Evolutionary conservation across 768 basidiomycete genomes (phyloP).

Genomic region (Boletus rubropictus): DNA sequence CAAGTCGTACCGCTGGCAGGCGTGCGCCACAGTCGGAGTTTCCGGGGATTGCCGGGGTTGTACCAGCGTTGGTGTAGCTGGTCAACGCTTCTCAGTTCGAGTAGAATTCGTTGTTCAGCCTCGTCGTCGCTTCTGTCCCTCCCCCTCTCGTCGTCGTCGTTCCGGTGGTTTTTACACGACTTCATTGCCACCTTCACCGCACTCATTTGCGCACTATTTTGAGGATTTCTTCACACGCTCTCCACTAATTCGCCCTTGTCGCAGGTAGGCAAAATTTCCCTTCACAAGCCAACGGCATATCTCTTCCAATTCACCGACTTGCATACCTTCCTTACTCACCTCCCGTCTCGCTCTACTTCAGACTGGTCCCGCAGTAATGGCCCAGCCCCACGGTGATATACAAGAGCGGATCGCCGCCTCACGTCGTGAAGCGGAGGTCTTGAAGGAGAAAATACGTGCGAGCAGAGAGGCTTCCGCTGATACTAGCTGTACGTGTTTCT

Average conservation of each 20-base stretch:
- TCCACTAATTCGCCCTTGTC: conserved; percentile 22
- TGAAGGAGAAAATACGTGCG: conserved; percentile 98
- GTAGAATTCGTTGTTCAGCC: conserved; percentile 11
- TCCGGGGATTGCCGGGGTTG: conserved; percentile 24
- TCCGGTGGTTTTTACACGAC: conserved; percentile 8
- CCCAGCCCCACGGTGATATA: conserved; percentile 77
- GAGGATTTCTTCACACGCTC: conserved; percentile 25
- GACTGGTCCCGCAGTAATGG: conserved; percentile 42
- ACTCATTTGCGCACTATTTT: conserved; percentile 12
- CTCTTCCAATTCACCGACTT: not conserved
- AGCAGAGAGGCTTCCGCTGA: conserved; percentile 97
- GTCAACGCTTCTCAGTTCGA: conserved; percentile 17
- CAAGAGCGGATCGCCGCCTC: conserved; percentile 94
- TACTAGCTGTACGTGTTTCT: conserved; percentile 74
- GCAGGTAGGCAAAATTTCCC: conserved; percentile 28
- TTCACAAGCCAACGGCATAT: conserved; percentile 7
- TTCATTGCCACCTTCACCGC: conserved; percentile 8
- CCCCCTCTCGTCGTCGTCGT: conserved; percentile 5
- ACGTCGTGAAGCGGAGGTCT: conserved; percentile 89
- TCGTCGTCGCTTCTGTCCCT: conserved; percentile 5
- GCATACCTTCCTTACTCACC: not conserved
- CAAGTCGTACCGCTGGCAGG: not conserved
- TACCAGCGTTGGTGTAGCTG: conserved; percentile 4
- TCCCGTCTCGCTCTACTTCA: not conserved
- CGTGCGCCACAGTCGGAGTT: conserved; percentile 28